Base-by-base conservation (phyloP, 345 rosid species). In the Lagerstroemia speciosa region DNA sequence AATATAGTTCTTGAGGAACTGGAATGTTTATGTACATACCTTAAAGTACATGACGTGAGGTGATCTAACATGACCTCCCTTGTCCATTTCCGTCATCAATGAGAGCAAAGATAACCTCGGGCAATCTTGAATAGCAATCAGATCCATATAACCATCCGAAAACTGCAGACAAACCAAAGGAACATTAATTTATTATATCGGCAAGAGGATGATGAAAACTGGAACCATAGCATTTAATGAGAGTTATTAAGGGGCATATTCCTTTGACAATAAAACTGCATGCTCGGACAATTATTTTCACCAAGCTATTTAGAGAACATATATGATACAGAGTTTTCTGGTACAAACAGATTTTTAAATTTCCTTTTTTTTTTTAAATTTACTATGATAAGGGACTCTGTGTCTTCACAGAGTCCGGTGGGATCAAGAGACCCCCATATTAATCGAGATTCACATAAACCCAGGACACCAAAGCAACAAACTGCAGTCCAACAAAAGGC, bases 111-210 rank as follows among this genome's bases (percentile, higher is more conserved):
- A 73, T 41, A 89, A 58, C 78, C 70, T 89, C 1, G 99, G 96
- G 74, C 87, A 78, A 40, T 81, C 83, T 82, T 75, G 83, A 33
- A 83, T 72, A 41, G 90, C 73, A 62, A 94, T 83, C 83, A 94
- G 75, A 78, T 94, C 99, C 79, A 91, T 74, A 79, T 68, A 91
- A 46, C 98, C 99, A 77, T 94, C 98, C 61, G 96, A 87, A 74
- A 94, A 91, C 99, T 94, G 84, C 77, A 76, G 45, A 71, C 41
- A 50, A 50, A 48, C 32, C 68, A 64, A 48, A 46, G 36, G 64
- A 57, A 36, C 40, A 64, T 63, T 58, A 58, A 58, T 10, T 58
- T 27, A 58, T 30, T 19, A 58, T 27, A 30, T 30, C 17, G 14
- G 34, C 6, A 53, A 27, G 63, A 58, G 63, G 15, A 58, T 30